Base-by-base conservation (phyloP, 768 basidiomycete genomes). In the Boletus sensibilis region DNA sequence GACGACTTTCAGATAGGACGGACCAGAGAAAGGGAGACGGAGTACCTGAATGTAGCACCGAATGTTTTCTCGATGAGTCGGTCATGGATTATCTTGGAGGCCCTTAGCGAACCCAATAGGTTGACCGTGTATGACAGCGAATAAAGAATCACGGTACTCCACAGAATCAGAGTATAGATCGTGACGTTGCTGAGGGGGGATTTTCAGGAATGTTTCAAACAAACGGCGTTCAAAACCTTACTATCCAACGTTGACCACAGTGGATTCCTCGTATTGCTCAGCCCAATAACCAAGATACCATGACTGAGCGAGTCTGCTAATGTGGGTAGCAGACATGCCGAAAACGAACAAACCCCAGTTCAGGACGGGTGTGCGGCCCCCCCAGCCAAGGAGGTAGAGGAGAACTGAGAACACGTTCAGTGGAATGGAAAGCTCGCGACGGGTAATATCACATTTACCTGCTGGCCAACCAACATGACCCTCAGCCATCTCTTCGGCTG, bases 11-110 rank as follows among this genome's bases (percentile, higher is more conserved):
- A 72, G 66, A 38, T 21, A 76, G 75, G 3, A 72, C 68, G 9
- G 13, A 46, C 21, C 27, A 41, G 23, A 21, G 21, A 52, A 39
- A 3, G 41, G 29, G 40, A 50, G 35, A 78, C 76, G 34, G 79
- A 75, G 76, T 74, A 86, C 67, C 86, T 81, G 38, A 88, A 67
- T 1, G 87, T 87, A 5, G 84, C 81, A 5, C 82, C 78, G 14
- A 88, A 67, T 0, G 88, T 66, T 12, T 84, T 78, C 27, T 77
- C 68, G 5, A 87, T 58, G 1, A 89, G 75, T 54, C 75, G 68
- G 23, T 65, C 63, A 62, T 88, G 86, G 13, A 89, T 81, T 8
- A 57, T 66, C 53, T 76, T 73, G 4, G 84, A 84, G 2, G 86
- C 86, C 52, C 82, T 72, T 48, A 84, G 63, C 2, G 64, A 54